These are phyloP conservation scores for Lagenidium sp. DNA, from an alignment of 352 stramenopile genomes.

Conservation along the genomic window DNA sequence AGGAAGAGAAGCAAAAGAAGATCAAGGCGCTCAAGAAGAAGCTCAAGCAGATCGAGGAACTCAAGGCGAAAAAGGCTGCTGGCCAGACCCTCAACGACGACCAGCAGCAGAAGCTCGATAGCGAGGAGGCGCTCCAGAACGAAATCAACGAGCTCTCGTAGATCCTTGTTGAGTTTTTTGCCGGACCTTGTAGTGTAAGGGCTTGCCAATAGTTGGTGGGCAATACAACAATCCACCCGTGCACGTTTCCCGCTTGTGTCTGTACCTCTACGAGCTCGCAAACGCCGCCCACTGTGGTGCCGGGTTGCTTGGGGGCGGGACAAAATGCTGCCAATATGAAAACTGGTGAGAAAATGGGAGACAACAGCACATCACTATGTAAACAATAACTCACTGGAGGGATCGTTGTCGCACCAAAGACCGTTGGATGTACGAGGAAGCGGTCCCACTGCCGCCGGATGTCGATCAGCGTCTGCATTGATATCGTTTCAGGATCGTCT, in stretches of 20 bases:
- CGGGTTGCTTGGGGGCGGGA: slow-evolving; percentile 19
- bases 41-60: slow-evolving; percentile 80
- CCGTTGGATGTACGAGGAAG: slow-evolving; percentile 9
- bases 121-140: slow-evolving; percentile 51
- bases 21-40: slow-evolving; percentile 79
- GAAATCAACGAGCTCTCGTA: slow-evolving; percentile 57
- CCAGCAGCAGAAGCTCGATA: slow-evolving; percentile 68
- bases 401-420: slow-evolving; percentile 19
- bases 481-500: slow-evolving; percentile 16
- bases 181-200: too few species aligned
- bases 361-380: too few species aligned
- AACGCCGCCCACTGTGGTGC: slow-evolving; percentile 19
- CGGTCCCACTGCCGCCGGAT: slow-evolving; percentile 18
- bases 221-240: too few species aligned
- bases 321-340: slow-evolving; percentile 33
- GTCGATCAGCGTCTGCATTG: slow-evolving; percentile 21
- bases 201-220: too few species aligned
- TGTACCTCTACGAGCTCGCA: too few species aligned
- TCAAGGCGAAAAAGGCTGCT: slow-evolving; percentile 66
- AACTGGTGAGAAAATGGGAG: too few species aligned
- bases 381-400: slow-evolving; percentile 19
- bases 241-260: too few species aligned
- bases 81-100: slow-evolving; percentile 78
- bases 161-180: too few species aligned
- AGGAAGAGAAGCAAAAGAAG: slow-evolving; percentile 82